Evolutionary conservation across 2,329 filamentous ascomycete genomes (phyloP).

Genomic region (Claviceps digitariae): DNA sequence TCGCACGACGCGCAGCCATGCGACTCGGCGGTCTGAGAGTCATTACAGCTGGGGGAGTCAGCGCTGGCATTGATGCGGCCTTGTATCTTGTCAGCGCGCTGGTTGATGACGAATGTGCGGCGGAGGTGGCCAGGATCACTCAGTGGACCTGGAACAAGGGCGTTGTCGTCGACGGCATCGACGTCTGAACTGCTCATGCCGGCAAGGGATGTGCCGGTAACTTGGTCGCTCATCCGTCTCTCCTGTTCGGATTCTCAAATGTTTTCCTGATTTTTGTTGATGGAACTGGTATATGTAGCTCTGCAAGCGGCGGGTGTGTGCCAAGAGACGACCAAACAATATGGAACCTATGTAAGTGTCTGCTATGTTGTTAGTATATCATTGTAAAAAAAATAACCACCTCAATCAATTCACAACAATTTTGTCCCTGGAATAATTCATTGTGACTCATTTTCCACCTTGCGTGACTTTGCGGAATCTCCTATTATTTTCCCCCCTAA

Average conservation of each 20-base stretch:
- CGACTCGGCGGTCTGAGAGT: constrained; percentile 57
- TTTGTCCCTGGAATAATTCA: no score
- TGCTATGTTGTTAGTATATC: constrained; percentile 1
- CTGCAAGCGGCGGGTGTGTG: constrained; percentile 1
- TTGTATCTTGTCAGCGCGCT: constrained; percentile 76
- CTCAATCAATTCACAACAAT: constrained; percentile 1
- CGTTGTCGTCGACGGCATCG: constrained; percentile 69
- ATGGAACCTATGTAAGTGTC: not conserved
- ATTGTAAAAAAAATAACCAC: constrained; percentile 2
- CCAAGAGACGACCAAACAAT: not conserved
- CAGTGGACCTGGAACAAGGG: constrained; percentile 82
- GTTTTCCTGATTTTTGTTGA: not conserved
- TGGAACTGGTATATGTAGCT: not conserved
- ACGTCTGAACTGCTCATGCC: constrained; percentile 42
- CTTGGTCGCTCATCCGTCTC: not conserved
- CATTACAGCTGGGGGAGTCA: constrained; percentile 67
- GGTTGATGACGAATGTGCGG: constrained; percentile 62
- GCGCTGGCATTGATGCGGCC: constrained; percentile 68
- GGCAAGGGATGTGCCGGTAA: constrained; percentile 10
- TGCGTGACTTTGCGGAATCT: no score
- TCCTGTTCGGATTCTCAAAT: not conserved
- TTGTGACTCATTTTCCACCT: no score
- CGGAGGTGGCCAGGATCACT: constrained; percentile 60
- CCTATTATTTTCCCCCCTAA: no score
- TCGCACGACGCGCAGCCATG: constrained; percentile 64